Base-by-base conservation (phyloP, 2,329 filamentous ascomycete genomes). In the Epichloe scottii region DNA sequence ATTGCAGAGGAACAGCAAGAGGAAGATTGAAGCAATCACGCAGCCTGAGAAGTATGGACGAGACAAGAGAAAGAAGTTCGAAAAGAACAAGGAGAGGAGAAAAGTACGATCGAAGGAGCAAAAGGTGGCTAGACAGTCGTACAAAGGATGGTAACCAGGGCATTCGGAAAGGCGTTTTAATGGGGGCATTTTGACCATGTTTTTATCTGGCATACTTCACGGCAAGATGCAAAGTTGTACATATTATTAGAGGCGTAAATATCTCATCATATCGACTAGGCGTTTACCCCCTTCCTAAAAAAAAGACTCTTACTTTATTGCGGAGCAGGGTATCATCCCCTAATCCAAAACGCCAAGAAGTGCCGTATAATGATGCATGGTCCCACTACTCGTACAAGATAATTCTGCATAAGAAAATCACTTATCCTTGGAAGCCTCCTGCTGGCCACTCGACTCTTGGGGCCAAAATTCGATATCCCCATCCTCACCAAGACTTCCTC, bases 391-490 rank as follows among this genome's bases (percentile, higher is more conserved):
- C 39, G 23, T 38, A 23, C 40, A 26, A 19, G 12, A 26, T 17
- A 15, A 30, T 15, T 44, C 12, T 34, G 30, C n/a, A n/a, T 12
- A 44, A 30, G 17, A 33, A 15, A 17, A 46, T 51, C 37, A 46
- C 42, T 41, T 21, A 8, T 40, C 30, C 15, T 19, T 38, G 10
- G 34, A 46, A 6, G 12, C 21, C 11, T 30, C 40, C 34, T 17
- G n/a, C 38, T 38, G 35, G 19, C 26, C 26, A 26, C 63, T 54
- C 46, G 49, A 69, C 15, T 82, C 81, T 57, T 95, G 87, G 33
- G 87, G 84, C 85, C 89, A 95, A 59, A 96, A 93, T 66, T 97
- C 91, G 46, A 96, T 71, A 63, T 95, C 87, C n/a, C 88, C 89
- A 57, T 90, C 83, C 57, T 82, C 79, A 48, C 85, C 81, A 34